A percentile compares a stretch with the other conserved stretches of the same genome.
phyloP scores from a whole-genome alignment of 2,329 filamentous ascomycete genomes.

The Apiospora saccharicola region DNA sequence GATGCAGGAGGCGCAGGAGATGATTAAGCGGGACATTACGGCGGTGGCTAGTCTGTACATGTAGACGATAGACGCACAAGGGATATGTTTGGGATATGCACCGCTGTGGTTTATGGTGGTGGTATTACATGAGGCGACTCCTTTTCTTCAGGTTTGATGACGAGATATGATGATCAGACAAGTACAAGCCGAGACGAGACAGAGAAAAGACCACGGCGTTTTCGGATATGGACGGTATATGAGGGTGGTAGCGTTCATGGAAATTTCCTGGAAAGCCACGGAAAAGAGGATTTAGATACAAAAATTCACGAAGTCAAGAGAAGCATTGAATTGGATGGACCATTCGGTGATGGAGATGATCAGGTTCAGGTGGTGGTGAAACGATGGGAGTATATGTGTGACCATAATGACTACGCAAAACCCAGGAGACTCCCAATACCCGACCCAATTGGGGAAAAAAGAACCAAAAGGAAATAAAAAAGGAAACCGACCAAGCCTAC shows the following conservation, averaged over 20 bases:
- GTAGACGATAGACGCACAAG: constrained; percentile 48
- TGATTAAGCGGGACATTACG: constrained; percentile 96
- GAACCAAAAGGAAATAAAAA: not conserved
- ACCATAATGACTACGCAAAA: constrained; percentile 8
- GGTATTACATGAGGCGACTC: not conserved
- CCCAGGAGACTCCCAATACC: not conserved
- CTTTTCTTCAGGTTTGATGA: not conserved
- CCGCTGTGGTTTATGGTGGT: not conserved
- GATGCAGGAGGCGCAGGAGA: constrained; percentile 96
- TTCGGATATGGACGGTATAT: not conserved
- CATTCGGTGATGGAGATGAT: not conserved
- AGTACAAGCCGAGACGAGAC: not conserved
- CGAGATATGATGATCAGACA: constrained; percentile 2
- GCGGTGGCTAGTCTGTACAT: constrained; percentile 90
- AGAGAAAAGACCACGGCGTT: not conserved
- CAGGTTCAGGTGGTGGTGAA: not conserved
- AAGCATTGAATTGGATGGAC: not conserved
- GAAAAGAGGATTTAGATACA: not conserved
- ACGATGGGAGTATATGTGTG: constrained; percentile 14
- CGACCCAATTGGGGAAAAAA: not conserved
- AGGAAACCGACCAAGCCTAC: not conserved
- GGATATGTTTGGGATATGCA: too few relatives aligned
- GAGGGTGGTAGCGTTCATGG: not conserved
- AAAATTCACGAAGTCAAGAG: not conserved
- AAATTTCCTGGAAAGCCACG: not conserved